phyloP scores from a whole-genome alignment of 768 basidiomycete genomes.

The Pholiota conissans region DNA sequence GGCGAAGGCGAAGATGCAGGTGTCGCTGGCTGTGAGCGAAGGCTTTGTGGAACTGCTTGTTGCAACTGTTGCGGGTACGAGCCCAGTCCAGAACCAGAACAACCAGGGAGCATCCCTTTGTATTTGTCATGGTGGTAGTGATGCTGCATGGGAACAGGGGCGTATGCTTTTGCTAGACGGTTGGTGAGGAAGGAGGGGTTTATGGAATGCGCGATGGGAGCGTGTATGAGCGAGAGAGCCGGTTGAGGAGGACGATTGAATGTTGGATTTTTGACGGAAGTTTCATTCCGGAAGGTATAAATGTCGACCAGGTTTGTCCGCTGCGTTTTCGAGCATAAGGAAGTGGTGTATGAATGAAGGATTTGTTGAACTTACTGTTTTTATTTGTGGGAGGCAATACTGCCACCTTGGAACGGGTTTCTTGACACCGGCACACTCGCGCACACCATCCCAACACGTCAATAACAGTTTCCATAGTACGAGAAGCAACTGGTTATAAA shows the following conservation, averaged over 20 bases:
- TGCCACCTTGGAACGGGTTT: slow-evolving; percentile 78
- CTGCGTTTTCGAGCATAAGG: slow-evolving; percentile 30
- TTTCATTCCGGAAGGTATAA: slow-evolving; percentile 86
- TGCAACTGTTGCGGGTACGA: slow-evolving; percentile 29
- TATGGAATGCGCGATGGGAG: slow-evolving; percentile 31
- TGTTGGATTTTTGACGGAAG: slow-evolving; percentile 93
- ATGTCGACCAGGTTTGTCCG: slow-evolving; percentile 82
- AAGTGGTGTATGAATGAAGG: neutral
- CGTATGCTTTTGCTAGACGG: slow-evolving; percentile 86
- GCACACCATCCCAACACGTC: slow-evolving; percentile 90
- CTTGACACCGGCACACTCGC: slow-evolving; percentile 83
- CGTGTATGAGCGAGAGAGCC: slow-evolving; percentile 32
- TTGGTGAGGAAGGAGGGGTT: slow-evolving; percentile 44
- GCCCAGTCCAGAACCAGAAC: slow-evolving; percentile 42
- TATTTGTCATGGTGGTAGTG: slow-evolving; percentile 87
- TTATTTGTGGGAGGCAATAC: slow-evolving; percentile 65
- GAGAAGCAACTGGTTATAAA: slow-evolving; percentile 83
- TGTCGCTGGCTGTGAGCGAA: slow-evolving; percentile 67
- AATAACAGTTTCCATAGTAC: slow-evolving; percentile 94
- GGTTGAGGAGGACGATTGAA: slow-evolving; percentile 65
- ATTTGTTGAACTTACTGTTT: slow-evolving; percentile 26
- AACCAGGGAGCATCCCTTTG: neutral
- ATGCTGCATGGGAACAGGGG: slow-evolving; percentile 90
- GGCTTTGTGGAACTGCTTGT: slow-evolving; percentile 24
- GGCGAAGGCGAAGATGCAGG: no score